phyloP scores from a whole-genome alignment of 306 rosid species.

The Parietaria judaica region DNA sequence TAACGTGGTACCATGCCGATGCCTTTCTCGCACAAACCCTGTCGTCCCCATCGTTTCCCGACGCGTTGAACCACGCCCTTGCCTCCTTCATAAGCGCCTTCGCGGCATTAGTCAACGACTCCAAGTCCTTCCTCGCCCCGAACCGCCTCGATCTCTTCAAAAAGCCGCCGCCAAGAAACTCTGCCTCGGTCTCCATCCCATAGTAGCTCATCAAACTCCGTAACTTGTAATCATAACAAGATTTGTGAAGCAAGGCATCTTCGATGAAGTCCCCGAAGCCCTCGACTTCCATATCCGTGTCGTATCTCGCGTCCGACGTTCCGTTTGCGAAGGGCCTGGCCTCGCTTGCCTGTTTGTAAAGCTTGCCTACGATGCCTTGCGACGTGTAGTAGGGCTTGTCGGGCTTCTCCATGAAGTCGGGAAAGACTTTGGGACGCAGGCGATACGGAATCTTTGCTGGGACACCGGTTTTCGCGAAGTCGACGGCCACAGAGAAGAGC shows the following conservation, averaged over 20 bases:
- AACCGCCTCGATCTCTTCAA: conserved; percentile 41
- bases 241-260: too few species aligned
- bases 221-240: too few species aligned
- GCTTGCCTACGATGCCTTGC: conserved; percentile 27
- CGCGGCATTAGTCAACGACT: conserved; percentile 40
- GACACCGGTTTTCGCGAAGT: conserved; percentile 32
- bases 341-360: conserved; percentile 35
- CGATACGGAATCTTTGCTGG: conserved; percentile 18
- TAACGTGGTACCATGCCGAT: conserved; percentile 47
- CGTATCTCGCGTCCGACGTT: too few species aligned
- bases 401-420: conserved; percentile 42
- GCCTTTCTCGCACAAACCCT: conserved; percentile 27
- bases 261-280: too few species aligned
- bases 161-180: conserved; percentile 49
- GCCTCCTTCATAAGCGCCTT: conserved; percentile 34
- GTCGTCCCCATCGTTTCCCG: background rate
- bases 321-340: too few species aligned
- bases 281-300: too few species aligned
- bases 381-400: conserved; percentile 21
- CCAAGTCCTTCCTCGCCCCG: conserved; percentile 38
- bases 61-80: conserved; percentile 23
- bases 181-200: too few species aligned
- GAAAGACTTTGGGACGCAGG: conserved; percentile 12
- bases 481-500: conserved; percentile 33
- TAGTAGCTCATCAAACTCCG: too few species aligned